Conservation (phyloP, 2,329 filamentous ascomycete species). For the Myriosclerotinia scirpicola region DNA sequence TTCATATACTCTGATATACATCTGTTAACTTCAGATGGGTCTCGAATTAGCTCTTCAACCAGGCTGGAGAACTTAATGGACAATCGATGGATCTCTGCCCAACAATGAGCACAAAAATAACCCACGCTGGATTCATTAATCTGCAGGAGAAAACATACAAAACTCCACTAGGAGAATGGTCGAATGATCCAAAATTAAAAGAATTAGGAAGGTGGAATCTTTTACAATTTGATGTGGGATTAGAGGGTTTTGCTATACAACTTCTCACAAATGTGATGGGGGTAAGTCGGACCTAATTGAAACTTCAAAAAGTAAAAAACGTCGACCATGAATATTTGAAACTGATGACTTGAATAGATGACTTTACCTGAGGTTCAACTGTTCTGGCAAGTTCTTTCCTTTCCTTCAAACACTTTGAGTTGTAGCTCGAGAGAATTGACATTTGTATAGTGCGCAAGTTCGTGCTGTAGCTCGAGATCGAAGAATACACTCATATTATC, state of each 20-base stretch:
- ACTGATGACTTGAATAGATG: slow-evolving; percentile 31
- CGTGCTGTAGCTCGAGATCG: slow-evolving; percentile 28
- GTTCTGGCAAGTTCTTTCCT: slow-evolving; percentile 29
- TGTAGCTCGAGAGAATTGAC: slow-evolving; percentile 19
- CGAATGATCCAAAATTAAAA: slow-evolving; percentile 37
- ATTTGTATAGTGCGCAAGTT: slow-evolving; percentile 30
- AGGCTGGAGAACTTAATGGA: slow-evolving; percentile 43
- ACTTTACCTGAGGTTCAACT: slow-evolving; percentile 32
- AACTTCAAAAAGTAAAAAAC: not conserved
- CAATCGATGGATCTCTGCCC: slow-evolving; percentile 42
- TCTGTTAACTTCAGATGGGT: slow-evolving; percentile 12
- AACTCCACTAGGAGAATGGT: slow-evolving; percentile 42
- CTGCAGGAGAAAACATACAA: slow-evolving; percentile 36
- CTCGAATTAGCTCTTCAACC: slow-evolving; percentile 42
- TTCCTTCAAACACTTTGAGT: not conserved
- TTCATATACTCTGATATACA: not conserved
- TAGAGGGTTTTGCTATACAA: slow-evolving; percentile 36
- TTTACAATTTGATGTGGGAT: slow-evolving; percentile 33
- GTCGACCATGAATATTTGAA: slow-evolving; percentile 15
- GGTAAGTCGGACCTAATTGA: slow-evolving; percentile 31
- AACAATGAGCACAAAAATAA: slow-evolving; percentile 32
- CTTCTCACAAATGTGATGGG: slow-evolving; percentile 33
- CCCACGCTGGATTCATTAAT: slow-evolving; percentile 39
- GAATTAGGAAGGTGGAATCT: slow-evolving; percentile 36
- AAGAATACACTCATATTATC: slow-evolving; percentile 32